Percentiles rank a stretch among this genome's conserved stretches.
phyloP scores from a whole-genome alignment of 148 eudicot species.

The Vaccinium myrtillus region DNA sequence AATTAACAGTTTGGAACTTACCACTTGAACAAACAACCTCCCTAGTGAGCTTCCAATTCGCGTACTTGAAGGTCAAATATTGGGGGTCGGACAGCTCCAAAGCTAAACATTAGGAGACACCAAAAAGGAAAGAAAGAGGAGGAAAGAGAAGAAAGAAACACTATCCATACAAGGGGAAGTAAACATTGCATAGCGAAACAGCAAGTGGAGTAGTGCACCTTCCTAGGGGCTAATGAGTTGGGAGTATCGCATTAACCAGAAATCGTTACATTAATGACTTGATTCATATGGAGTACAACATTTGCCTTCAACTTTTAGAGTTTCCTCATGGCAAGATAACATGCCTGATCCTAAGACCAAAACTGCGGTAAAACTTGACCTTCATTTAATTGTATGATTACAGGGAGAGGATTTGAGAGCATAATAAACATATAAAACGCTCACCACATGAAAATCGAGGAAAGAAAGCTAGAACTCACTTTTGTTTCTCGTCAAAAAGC shows the following conservation, averaged over 20 bases:
- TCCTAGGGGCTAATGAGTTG: not conserved
- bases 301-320: not conserved
- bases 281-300: not conserved
- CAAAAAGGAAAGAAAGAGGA: not conserved
- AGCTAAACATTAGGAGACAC: not conserved
- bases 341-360: not conserved
- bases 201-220: not conserved
- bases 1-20: slow-evolving; percentile 8
- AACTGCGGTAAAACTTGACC: not conserved
- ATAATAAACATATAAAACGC: not conserved
- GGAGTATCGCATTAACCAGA: not conserved
- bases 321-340: not conserved
- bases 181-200: not conserved
- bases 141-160: not conserved
- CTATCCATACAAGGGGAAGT: not conserved
- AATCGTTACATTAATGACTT: not conserved
- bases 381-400: slow-evolving; percentile 8
- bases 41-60: not conserved
- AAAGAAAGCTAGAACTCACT: not conserved
- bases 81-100: not conserved
- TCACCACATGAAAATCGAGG: not conserved
- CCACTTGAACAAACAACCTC: not conserved
- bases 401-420: not conserved
- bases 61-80: not conserved
- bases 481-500: not conserved